These are phyloP conservation scores for Amanita fuliginea DNA, from an alignment of 768 basidiomycete species.

Conservation along the genomic window DNA sequence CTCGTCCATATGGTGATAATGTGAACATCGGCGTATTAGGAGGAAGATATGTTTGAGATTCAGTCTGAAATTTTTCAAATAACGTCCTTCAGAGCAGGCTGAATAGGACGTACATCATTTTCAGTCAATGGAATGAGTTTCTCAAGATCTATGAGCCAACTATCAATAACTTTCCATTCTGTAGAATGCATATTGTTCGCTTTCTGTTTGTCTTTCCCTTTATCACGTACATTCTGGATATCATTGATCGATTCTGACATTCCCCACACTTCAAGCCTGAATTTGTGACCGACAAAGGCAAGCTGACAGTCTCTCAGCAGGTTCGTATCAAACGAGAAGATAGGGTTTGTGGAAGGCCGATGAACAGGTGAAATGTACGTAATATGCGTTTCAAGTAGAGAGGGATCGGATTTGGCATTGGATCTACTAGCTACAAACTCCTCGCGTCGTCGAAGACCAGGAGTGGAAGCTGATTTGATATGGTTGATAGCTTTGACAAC, in stretches of 20 bases:
- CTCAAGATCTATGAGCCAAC: conserved; percentile 54
- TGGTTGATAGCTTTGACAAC: conserved; percentile 5
- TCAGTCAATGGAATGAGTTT: conserved; percentile 47
- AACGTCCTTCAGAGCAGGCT: background rate
- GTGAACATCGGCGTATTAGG: conserved; percentile 66
- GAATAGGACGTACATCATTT: conserved; percentile 35
- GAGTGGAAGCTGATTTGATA: conserved; percentile 17
- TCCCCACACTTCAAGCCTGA: conserved; percentile 54
- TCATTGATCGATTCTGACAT: conserved; percentile 21
- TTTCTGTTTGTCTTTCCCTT: conserved; percentile 27
- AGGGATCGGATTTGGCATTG: background rate
- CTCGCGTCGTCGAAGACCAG: conserved; percentile 12
- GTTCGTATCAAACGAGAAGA: conserved; percentile 48
- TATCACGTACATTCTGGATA: conserved; percentile 18
- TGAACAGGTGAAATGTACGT: conserved; percentile 74
- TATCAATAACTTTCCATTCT: conserved; percentile 55
- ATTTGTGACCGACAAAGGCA: conserved; percentile 34
- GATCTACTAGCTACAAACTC: background rate
- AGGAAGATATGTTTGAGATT: conserved; percentile 32
- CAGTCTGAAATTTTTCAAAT: conserved; percentile 3
- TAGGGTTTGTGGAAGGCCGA: conserved; percentile 75
- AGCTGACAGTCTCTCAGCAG: conserved; percentile 39
- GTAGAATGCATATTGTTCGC: conserved; percentile 10
- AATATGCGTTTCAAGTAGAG: conserved; percentile 8
- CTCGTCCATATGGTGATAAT: conserved; percentile 48